Base-by-base conservation (phyloP, 1,284 basidiomycete species). In the Cutaneotrichosporon sp. region DNA sequence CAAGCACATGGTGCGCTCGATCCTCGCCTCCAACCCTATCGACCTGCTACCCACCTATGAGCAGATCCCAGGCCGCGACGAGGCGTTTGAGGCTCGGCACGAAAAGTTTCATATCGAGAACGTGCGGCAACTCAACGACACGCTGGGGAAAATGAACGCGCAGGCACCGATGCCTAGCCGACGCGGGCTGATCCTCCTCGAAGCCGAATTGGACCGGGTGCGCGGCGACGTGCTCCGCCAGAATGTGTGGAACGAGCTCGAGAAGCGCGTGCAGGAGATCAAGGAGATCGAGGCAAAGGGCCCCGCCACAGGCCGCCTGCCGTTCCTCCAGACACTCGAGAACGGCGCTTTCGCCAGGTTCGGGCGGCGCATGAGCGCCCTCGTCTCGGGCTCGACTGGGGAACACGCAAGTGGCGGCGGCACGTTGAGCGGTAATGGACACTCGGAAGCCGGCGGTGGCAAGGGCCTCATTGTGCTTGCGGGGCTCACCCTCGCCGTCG, bases 121-220 rank as follows among this genome's bases (percentile, higher is more conserved):
- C 21, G 72, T 94, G 47, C 83, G 82, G 31, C 87, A 91, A 69
- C 79, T 93, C 36, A 93, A 94, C 78, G 82, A 85, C 11, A 81
- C 89, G 8, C 87, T 92, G 38, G 82, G 89, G 59, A 87, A 88
- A 78, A 90, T 91, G 80, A 93, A 94, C 73, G 87, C 86, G 11
- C 78, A 89, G 47, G 91, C 91, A 11, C 91, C 90, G 4, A 89
- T 88, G 69, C 82, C 86, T 13, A 90, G 88, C 22, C 84, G 90
- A 18, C 81, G 88, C 51, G 81, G 85, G 5, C 85, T 88, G 61
- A 83, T 89, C 65, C 80, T 81, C 40, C 83, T 84, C 22, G 81
- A 83, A 11, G 79, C 75, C 21, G 90, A 92, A 78, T 80, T 92
- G 14, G 83, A 83, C 68, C 82, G 79, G 66, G 76, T 85, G 61